A percentile compares a stretch with the other conserved stretches of the same genome.
Conservation (phyloP, 345 rosid genomes). For the Aethionema arabicum region DNA sequence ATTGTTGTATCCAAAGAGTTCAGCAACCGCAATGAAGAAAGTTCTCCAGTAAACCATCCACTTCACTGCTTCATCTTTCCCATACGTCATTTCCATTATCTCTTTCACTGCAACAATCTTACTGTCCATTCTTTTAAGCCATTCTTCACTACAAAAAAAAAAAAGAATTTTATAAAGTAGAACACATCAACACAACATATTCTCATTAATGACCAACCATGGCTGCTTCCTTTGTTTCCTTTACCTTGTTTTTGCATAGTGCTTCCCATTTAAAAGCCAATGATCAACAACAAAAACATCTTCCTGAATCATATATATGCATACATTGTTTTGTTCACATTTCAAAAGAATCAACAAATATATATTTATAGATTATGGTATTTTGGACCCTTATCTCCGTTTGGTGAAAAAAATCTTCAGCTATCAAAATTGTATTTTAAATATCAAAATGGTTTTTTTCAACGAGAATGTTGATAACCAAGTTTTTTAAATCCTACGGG, state of each 20-base stretch:
- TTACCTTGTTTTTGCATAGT: constrained; percentile 79
- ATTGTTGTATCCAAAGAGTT: constrained; percentile 76
- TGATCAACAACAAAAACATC: constrained; percentile 66
- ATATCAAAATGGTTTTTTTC: too few species aligned
- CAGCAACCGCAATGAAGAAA: constrained; percentile 80
- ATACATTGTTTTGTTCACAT: too few species aligned
- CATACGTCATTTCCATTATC: constrained; percentile 77
- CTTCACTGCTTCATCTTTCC: constrained; percentile 70
- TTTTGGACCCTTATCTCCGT: too few species aligned
- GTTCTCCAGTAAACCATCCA: constrained; percentile 93
- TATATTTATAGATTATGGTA: too few species aligned
- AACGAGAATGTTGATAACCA: too few species aligned
- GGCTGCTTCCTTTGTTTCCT: too few species aligned
- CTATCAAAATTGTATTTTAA: too few species aligned
- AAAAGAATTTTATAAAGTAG: not conserved
- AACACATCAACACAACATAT: too few species aligned
- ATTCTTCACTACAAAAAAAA: constrained; percentile 73
- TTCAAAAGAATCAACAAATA: too few species aligned
- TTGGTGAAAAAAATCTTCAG: too few species aligned
- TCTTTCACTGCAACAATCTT: constrained; percentile 48
- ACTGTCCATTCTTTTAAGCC: constrained; percentile 84
- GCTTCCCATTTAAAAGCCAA: constrained; percentile 85
- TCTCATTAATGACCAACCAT: too few species aligned
- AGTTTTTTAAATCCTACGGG: too few species aligned
- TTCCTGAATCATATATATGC: constrained; percentile 50